A percentile compares a stretch with the other conserved stretches of the same genome.
Conservation (phyloP, 2,329 filamentous ascomycete genomes). For the Spiromastix sp. region DNA sequence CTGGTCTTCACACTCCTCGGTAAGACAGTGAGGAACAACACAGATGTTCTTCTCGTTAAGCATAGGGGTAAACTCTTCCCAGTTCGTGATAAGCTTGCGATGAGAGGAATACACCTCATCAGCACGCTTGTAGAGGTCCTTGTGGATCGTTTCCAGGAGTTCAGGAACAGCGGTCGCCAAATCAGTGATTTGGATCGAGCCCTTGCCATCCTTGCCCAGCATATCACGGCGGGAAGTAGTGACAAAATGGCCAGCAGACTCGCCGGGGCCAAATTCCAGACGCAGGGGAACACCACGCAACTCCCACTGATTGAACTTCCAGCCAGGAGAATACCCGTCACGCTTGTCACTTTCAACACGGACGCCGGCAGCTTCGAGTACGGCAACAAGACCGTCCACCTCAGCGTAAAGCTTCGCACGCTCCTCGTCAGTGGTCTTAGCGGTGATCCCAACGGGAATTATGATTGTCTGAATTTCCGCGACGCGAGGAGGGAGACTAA, state of each 20-base stretch:
- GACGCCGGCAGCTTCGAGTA: slow-evolving; percentile 62
- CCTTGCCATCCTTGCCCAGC: slow-evolving; percentile 55
- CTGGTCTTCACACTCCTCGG: slow-evolving; percentile 76
- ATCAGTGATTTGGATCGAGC: slow-evolving; percentile 64
- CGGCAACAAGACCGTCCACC: slow-evolving; percentile 58
- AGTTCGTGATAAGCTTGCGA: slow-evolving; percentile 69
- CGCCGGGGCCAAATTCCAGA: slow-evolving; percentile 92
- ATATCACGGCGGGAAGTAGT: slow-evolving; percentile 81
- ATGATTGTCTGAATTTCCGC: slow-evolving; percentile 78
- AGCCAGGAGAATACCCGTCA: slow-evolving; percentile 84
- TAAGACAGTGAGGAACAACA: slow-evolving; percentile 81
- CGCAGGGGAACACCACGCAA: slow-evolving; percentile 89
- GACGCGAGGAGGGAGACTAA: slow-evolving; percentile 79
- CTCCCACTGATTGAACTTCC: slow-evolving; percentile 99
- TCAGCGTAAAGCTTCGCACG: slow-evolving; percentile 65
- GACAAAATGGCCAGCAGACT: slow-evolving; percentile 75
- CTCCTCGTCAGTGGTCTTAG: slow-evolving; percentile 73
- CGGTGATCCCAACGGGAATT: slow-evolving; percentile 86
- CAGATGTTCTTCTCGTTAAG: slow-evolving; percentile 89
- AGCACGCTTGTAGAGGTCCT: slow-evolving; percentile 68
- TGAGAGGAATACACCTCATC: slow-evolving; percentile 69
- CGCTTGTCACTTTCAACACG: slow-evolving; percentile 74
- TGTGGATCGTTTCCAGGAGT: slow-evolving; percentile 82
- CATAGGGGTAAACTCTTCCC: slow-evolving; percentile 83
- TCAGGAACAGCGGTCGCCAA: slow-evolving; percentile 63